Percentiles rank a stretch among this genome's conserved stretches.
Evolutionary conservation across 495 filamentous ascomycete species (phyloP).

Genomic region (Terfezia claveryi): DNA sequence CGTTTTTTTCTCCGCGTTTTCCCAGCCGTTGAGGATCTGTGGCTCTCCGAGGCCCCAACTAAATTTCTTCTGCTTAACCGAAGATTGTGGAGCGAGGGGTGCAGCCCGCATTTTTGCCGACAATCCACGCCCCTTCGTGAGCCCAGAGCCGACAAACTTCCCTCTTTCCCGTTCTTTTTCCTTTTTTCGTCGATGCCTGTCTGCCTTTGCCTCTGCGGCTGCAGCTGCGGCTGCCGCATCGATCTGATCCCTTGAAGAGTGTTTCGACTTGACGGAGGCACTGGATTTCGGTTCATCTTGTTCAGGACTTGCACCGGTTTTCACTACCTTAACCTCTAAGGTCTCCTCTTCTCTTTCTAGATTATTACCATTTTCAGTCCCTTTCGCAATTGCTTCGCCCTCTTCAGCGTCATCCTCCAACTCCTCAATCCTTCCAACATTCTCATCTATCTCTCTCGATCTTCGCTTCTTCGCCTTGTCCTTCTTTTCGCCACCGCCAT

Average conservation of each 20-base stretch:
- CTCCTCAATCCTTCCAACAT: neutral
- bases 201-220: neutral
- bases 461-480: neutral
- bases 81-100: neutral
- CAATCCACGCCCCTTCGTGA: neutral
- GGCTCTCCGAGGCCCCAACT: neutral
- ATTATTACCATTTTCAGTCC: neutral
- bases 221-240: neutral
- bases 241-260: neutral
- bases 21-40: neutral
- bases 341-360: neutral
- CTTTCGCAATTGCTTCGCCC: neutral
- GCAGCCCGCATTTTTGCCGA: neutral
- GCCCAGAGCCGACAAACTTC: neutral
- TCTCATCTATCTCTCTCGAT: neutral
- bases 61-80: neutral
- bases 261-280: neutral
- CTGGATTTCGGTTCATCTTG: neutral
- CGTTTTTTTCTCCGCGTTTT: neutral
- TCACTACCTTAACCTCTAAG: neutral
- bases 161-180: neutral
- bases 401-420: neutral
- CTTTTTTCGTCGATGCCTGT: neutral
- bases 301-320: neutral
- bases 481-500: neutral